phyloP scores from a whole-genome alignment of 169 alveolate genomes.

The Babesia ovis region DNA sequence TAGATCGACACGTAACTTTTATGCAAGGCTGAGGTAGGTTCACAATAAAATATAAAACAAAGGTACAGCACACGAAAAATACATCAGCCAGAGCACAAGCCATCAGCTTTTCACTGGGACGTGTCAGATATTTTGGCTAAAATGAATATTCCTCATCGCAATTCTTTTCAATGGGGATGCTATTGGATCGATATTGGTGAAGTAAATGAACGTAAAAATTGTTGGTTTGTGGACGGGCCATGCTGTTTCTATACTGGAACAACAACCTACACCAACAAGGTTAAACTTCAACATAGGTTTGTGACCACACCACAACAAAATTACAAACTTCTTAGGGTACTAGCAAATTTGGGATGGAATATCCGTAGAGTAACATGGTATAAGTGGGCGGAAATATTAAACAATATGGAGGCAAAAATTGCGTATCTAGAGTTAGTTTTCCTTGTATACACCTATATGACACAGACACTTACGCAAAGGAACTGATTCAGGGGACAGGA shows the following conservation, averaged over 20 bases:
- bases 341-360: conserved; percentile 82
- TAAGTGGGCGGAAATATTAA: conserved; percentile 72
- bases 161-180: conserved; percentile 84
- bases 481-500: conserved; percentile 53
- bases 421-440: conserved; percentile 55
- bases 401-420: conserved; percentile 51
- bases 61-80: conserved; percentile 75
- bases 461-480: conserved; percentile 52
- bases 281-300: conserved; percentile 79
- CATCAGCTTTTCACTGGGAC: conserved; percentile 84
- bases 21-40: conserved; percentile 74
- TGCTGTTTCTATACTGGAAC: conserved; percentile 78
- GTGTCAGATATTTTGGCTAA: conserved; percentile 77
- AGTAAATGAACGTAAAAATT: conserved; percentile 72
- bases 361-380: conserved; percentile 80
- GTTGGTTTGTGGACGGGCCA: conserved; percentile 87
- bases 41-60: neutral
- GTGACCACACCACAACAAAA: neutral
- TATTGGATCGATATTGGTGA: conserved; percentile 85
- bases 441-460: neutral
- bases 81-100: conserved; percentile 71
- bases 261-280: conserved; percentile 72
- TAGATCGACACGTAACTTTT: conserved; percentile 71
- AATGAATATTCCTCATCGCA: conserved; percentile 79
- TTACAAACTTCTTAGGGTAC: conserved; percentile 40